Percentiles rank a stretch among this genome's conserved stretches.
These are phyloP conservation scores for Euphorbia tirucalli DNA, from an alignment of 345 rosid species.

Conservation along the genomic window DNA sequence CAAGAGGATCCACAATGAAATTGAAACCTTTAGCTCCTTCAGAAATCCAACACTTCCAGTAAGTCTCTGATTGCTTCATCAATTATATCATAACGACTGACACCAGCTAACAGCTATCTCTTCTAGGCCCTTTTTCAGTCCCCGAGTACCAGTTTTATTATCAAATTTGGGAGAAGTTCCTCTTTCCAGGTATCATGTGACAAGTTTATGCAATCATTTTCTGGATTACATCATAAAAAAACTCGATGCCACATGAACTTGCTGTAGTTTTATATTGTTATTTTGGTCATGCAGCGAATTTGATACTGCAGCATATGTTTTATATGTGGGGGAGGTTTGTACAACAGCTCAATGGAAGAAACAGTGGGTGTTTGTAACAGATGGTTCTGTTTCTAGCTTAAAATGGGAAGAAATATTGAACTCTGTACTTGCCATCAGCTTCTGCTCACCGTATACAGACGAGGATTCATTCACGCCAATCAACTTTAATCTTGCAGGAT, in stretches of 20 bases:
- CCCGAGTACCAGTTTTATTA: constrained; percentile 58
- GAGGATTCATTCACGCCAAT: constrained; percentile 45
- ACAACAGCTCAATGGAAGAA: constrained; percentile 52
- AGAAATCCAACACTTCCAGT: constrained; percentile 51
- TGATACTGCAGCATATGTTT: constrained; percentile 68
- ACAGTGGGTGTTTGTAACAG: constrained; percentile 92
- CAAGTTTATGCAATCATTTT: background rate
- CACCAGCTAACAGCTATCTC: constrained; percentile 20
- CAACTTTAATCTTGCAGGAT: constrained; percentile 73
- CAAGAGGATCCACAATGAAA: constrained; percentile 63
- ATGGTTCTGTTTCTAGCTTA: constrained; percentile 46
- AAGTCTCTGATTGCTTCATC: constrained; percentile 32
- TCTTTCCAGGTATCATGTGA: constrained; percentile 54
- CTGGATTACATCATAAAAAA: background rate
- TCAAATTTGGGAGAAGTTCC: constrained; percentile 71
- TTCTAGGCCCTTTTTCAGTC: constrained; percentile 78
- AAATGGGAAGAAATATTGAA: constrained; percentile 45
- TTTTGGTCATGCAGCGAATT: constrained; percentile 58
- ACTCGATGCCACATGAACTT: background rate
- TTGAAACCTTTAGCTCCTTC: constrained; percentile 60
- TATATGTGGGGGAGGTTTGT: constrained; percentile 74
- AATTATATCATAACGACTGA: background rate
- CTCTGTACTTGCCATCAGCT: constrained; percentile 79
- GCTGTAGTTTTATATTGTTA: background rate
- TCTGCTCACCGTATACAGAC: constrained; percentile 52